These are phyloP conservation scores for Amanita polypyramis DNA, from an alignment of 768 basidiomycete genomes.

Conservation along the genomic window DNA sequence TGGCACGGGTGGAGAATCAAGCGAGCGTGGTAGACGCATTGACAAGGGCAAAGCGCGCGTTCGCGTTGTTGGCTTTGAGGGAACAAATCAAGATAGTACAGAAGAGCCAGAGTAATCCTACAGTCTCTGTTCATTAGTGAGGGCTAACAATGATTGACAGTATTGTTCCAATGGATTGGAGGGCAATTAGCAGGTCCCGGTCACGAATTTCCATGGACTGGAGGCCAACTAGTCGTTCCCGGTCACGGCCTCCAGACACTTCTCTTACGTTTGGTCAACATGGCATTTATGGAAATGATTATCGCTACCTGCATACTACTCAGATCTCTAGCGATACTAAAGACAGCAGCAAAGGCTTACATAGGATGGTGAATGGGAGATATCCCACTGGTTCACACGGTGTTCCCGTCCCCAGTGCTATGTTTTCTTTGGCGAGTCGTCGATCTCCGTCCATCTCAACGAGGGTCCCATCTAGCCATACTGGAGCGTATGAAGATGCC, in stretches of 20 bases:
- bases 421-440: constrained; percentile 35
- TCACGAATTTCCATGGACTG: constrained; percentile 91
- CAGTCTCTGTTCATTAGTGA: constrained; percentile 6
- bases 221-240: constrained; percentile 69
- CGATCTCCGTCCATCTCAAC: constrained; percentile 34
- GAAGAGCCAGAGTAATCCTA: constrained; percentile 67
- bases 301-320: background rate
- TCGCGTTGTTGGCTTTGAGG: constrained; percentile 76
- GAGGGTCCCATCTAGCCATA: constrained; percentile 30
- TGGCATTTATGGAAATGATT: constrained; percentile 8
- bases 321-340: background rate
- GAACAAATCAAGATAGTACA: constrained; percentile 54
- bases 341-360: constrained; percentile 4
- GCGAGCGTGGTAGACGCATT: constrained; percentile 55
- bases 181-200: constrained; percentile 81
- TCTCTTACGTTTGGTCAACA: constrained; percentile 39
- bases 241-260: constrained; percentile 61
- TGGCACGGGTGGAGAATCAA: constrained; percentile 14
- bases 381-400: constrained; percentile 13
- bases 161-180: constrained; percentile 82
- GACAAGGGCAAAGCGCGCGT: constrained; percentile 77
- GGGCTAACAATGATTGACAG: constrained; percentile 21
- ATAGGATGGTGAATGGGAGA: constrained; percentile 1
- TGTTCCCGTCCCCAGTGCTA: constrained; percentile 32
- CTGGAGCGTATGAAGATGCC: constrained; percentile 36